A percentile compares a stretch with the other conserved stretches of the same genome.
Evolutionary conservation across 306 rosid species (phyloP).

Genomic region (Cucumis melo): DNA sequence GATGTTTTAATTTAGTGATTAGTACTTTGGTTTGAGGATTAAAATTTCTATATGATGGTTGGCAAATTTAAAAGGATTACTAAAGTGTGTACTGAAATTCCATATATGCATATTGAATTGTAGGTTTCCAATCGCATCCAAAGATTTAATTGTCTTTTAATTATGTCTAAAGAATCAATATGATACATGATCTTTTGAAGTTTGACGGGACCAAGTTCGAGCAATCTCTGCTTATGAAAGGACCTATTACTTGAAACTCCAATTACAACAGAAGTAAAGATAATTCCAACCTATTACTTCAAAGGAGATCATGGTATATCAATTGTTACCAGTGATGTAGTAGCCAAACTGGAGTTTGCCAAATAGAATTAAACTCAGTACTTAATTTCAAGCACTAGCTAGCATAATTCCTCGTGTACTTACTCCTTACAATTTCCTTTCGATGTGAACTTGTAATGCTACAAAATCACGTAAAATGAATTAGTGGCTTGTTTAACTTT

Average conservation of each 20-base stretch:
- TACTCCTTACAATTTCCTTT: neutral
- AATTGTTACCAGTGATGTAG: slow-evolving; percentile 54
- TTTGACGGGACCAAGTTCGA: too few relatives aligned
- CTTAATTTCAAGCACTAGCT: neutral
- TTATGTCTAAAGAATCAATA: too few relatives aligned
- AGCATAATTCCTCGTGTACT: neutral
- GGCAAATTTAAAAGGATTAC: too few relatives aligned
- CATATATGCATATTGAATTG: too few relatives aligned
- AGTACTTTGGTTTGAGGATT: too few relatives aligned
- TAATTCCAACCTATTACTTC: slow-evolving; percentile 44
- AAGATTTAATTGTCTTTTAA: too few relatives aligned
- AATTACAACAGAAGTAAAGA: slow-evolving; percentile 27
- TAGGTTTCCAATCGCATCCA: too few relatives aligned
- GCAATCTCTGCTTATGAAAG: too few relatives aligned
- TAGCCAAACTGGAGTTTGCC: slow-evolving; percentile 29
- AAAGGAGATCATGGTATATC: slow-evolving; percentile 97
- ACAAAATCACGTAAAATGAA: neutral
- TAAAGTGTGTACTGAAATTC: too few relatives aligned
- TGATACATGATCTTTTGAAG: too few relatives aligned
- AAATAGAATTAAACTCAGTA: slow-evolving; percentile 66
- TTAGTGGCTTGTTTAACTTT: neutral
- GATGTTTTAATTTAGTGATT: too few relatives aligned
- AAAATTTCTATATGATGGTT: too few relatives aligned
- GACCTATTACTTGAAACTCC: slow-evolving; percentile 21
- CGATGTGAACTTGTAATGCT: neutral